These are phyloP conservation scores for Aspergillus luchuensis DNA, from an alignment of 2,329 filamentous ascomycete genomes.

Conservation along the genomic window DNA sequence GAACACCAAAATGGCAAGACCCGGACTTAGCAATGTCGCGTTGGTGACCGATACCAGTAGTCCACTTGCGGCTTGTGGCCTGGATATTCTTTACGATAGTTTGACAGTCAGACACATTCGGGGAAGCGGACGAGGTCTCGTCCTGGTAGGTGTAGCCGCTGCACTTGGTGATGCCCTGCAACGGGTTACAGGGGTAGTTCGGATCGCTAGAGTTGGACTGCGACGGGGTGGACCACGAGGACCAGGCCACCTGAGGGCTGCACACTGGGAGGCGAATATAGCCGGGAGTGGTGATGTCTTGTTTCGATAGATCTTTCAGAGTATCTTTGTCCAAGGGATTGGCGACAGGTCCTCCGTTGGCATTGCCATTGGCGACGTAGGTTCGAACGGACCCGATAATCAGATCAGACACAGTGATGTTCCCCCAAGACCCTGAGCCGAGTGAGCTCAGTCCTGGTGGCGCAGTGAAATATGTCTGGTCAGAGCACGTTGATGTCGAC, in stretches of 20 bases:
- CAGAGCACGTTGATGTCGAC: not conserved
- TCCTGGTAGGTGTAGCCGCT: constrained; percentile 1
- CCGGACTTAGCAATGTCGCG: not conserved
- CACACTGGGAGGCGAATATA: constrained; percentile 1
- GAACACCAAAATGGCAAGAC: not conserved
- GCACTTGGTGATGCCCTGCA: constrained; percentile 1
- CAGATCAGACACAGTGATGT: not conserved
- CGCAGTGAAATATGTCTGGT: not conserved
- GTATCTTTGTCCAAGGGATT: not conserved
- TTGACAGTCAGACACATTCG: not conserved
- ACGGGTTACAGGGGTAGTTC: not conserved
- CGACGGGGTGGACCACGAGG: not conserved
- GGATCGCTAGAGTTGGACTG: not conserved
- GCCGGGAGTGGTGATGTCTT: not conserved
- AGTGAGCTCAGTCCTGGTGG: not conserved
- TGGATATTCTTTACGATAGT: not conserved
- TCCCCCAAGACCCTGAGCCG: not conserved
- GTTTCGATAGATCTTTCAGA: not conserved
- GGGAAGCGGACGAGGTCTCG: not conserved
- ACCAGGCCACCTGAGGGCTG: not conserved
- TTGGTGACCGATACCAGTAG: not conserved
- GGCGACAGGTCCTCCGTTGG: not conserved
- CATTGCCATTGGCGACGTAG: not conserved
- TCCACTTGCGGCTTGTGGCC: not conserved
- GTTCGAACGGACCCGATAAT: not conserved